A percentile compares a stretch with the other conserved stretches of the same genome.
Conservation (phyloP, 345 rosid species). For the Melaleuca quinquenervia region DNA sequence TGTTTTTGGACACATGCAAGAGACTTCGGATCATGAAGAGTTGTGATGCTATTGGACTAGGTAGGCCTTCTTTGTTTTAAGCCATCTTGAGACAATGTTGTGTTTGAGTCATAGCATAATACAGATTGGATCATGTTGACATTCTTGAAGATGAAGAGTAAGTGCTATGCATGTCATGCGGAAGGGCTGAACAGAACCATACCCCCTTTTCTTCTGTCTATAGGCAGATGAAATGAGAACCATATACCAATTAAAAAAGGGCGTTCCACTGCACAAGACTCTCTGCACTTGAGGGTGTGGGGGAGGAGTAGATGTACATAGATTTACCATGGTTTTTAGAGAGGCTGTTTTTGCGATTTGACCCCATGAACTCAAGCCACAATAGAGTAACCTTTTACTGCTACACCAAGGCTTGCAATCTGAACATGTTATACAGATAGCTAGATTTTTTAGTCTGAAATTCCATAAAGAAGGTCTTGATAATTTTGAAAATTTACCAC, state of each 20-base stretch:
- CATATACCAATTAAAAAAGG: background rate
- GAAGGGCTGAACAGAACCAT: background rate
- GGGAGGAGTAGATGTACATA: background rate
- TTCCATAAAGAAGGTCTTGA: background rate
- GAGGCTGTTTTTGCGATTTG: background rate
- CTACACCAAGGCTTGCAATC: background rate
- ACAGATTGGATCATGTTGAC: background rate
- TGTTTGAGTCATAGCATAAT: background rate
- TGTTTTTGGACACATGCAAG: conserved; percentile 51
- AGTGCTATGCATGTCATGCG: background rate
- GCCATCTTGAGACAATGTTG: background rate
- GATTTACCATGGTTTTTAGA: background rate
- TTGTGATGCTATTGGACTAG: conserved; percentile 66
- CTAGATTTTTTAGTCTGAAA: background rate
- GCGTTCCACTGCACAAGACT: background rate
- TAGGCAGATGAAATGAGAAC: background rate
- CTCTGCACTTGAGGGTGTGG: background rate
- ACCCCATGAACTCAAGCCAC: background rate
- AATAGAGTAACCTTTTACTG: background rate
- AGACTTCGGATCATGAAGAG: conserved; percentile 65
- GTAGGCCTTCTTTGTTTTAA: conserved; percentile 6
- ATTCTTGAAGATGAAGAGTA: background rate
- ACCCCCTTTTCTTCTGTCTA: background rate
- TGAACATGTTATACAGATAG: background rate
- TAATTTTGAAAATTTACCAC: background rate